Base-by-base conservation (phyloP, 176 grass and related monocot genomes). In the Carex pumila region DNA sequence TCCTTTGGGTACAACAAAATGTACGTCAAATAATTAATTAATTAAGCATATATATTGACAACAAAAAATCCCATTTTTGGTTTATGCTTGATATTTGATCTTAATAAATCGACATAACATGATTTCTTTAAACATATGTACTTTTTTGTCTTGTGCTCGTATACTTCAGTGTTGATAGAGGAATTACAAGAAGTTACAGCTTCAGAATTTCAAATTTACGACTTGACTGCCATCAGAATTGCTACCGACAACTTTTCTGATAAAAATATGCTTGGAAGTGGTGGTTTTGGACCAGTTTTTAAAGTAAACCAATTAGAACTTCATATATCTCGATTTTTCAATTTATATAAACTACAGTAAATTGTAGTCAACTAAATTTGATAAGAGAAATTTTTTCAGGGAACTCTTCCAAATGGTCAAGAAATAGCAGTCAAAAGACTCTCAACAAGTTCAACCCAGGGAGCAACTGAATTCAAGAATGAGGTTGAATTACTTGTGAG, bases 381-480 rank as follows among this genome's bases (percentile, higher is more conserved):
- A 67, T 32, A 19, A n/a, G 68, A 47, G 9, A 71, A 11, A 4
- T 34, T 63, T 25, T 63, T 71, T 12, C 63, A 64, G 74, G 74
- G 74, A 32, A 79, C 7, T 79, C 50, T 79, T 79, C 49, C 74
- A 7, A 72, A 75, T 54, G 82, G 49, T 14, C 82, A 73, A 37
- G 63, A 84, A 57, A 11, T 84, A 56, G 82, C 82, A 41, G 82
- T 84, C 0, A 84, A 84, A 72, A 84, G 82, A 49, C 22, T 84
- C 5, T 69, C 82, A 5, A 60, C n/a, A 74, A 73, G 29, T 21
- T 84, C 82, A 1, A 37, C 39, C 1, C 82, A 84, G 45, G 82
- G 82, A 73, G 15, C 49, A 37, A 57, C 34, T 7, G 82, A 75
- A 50, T 73, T 84, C 45, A 69, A 84, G 49, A 84, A 54, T 73